These are phyloP conservation scores for Ustilago shanxiensis DNA, from an alignment of 1,284 basidiomycete species.

Conservation along the genomic window DNA sequence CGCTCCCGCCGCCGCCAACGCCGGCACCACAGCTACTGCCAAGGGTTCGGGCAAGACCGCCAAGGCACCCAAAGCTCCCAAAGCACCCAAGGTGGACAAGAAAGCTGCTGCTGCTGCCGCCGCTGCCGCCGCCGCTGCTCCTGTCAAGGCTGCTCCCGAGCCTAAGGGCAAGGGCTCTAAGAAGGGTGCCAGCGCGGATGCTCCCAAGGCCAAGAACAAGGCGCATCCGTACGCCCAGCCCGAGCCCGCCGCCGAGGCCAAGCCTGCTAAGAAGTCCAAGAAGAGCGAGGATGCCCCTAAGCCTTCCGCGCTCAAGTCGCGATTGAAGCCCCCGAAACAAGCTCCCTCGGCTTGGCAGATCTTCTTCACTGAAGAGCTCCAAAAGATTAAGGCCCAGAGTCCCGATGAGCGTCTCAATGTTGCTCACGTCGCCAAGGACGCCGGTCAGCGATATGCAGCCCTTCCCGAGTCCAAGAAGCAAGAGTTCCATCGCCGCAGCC, in stretches of 20 bases:
- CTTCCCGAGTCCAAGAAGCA: slow-evolving; percentile 83
- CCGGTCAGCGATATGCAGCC: slow-evolving; percentile 87
- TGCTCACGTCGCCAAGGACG: slow-evolving; percentile 94
- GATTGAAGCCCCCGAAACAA: slow-evolving; percentile 87
- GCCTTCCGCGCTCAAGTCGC: slow-evolving; percentile 71
- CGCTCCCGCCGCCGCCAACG: slow-evolving; percentile 22
- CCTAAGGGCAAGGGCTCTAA: slow-evolving; percentile 44
- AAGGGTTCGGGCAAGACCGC: slow-evolving; percentile 38
- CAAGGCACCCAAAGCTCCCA: slow-evolving; percentile 44
- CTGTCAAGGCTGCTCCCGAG: slow-evolving; percentile 33
- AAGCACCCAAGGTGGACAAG: slow-evolving; percentile 41
- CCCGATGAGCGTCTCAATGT: slow-evolving; percentile 83
- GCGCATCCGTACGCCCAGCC: slow-evolving; percentile 50
- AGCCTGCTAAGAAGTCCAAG: slow-evolving; percentile 52
- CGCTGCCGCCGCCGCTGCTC: slow-evolving; percentile 26
- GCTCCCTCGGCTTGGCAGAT: slow-evolving; percentile 96
- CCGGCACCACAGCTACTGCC: slow-evolving; percentile 25
- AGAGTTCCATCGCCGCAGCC: slow-evolving; percentile 74
- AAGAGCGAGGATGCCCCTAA: slow-evolving; percentile 64
- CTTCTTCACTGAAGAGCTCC: slow-evolving; percentile 95
- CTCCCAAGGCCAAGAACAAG: slow-evolving; percentile 47
- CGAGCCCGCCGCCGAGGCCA: slow-evolving; percentile 35
- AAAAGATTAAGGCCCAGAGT: slow-evolving; percentile 78
- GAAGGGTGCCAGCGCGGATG: slow-evolving; percentile 52
- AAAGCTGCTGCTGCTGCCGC: slow-evolving; percentile 36